A percentile compares a stretch with the other conserved stretches of the same genome.
These are phyloP conservation scores for Salix dunnii DNA, from an alignment of 345 rosid species.

Conservation along the genomic window DNA sequence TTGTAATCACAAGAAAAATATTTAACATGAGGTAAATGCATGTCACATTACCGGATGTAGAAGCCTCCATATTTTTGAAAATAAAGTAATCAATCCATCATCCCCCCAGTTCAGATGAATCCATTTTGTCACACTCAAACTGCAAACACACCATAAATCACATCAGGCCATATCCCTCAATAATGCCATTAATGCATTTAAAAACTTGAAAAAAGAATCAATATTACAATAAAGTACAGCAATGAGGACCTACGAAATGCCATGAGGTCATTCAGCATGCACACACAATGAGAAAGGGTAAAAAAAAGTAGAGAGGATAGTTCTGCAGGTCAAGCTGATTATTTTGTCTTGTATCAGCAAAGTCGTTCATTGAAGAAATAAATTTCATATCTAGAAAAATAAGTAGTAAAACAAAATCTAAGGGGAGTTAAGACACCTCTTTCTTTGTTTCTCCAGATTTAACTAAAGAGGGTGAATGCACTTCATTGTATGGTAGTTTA, in stretches of 20 bases:
- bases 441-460: no score
- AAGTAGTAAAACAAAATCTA: no score
- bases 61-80: conserved; percentile 72
- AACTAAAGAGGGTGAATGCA: no score
- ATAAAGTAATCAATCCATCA: conserved; percentile 72
- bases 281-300: neutral
- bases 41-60: conserved; percentile 55
- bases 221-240: neutral
- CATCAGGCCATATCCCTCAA: neutral
- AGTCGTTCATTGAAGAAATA: no score
- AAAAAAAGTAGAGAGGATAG: no score
- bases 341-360: no score
- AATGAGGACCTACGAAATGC: neutral
- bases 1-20: neutral
- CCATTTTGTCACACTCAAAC: conserved; percentile 97
- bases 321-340: no score
- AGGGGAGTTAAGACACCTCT: no score
- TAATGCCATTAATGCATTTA: neutral
- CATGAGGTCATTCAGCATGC: neutral
- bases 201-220: neutral
- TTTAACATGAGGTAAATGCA: neutral
- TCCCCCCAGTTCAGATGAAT: conserved; percentile 97
- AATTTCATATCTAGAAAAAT: no score
- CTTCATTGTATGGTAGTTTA: no score
- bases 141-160: conserved; percentile 29